Conservation (phyloP, 768 basidiomycete species). For the Lepiota subincarnata region DNA sequence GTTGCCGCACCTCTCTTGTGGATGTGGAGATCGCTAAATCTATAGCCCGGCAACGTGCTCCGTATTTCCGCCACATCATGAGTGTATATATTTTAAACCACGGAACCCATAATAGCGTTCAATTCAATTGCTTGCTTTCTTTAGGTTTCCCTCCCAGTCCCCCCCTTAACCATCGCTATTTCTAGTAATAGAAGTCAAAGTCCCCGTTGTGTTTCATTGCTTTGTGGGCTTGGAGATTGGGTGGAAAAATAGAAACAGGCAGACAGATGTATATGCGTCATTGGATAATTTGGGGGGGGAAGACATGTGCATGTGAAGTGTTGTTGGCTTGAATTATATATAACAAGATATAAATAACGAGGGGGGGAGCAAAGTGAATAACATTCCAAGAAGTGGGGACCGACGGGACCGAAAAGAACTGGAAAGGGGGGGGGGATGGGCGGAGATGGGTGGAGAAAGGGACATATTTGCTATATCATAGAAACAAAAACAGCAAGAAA, state of each 20-base stretch:
- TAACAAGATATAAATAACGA: conserved; percentile 4
- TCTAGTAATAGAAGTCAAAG: background rate
- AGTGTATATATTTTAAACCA: background rate
- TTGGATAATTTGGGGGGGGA: background rate
- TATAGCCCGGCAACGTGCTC: background rate
- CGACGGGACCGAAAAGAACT: background rate
- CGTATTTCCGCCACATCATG: background rate
- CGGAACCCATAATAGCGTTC: background rate
- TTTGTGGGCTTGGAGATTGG: background rate
- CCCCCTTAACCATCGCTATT: background rate
- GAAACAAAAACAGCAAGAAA: conserved; percentile 14
- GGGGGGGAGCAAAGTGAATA: background rate
- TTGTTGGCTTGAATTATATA: background rate
- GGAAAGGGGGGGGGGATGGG: conserved; percentile 4
- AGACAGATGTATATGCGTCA: background rate
- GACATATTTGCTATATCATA: conserved; percentile 7
- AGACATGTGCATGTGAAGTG: background rate
- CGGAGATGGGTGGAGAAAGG: conserved; percentile 9
- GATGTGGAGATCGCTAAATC: too few species aligned
- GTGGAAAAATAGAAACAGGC: too few species aligned
- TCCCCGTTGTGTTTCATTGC: background rate
- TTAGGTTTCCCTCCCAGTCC: background rate
- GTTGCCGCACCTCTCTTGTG: background rate
- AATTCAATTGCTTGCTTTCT: background rate
- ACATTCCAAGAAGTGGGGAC: background rate